Base-by-base conservation (phyloP, 805 yeast genomes). In the Lipomyces kockii region DNA sequence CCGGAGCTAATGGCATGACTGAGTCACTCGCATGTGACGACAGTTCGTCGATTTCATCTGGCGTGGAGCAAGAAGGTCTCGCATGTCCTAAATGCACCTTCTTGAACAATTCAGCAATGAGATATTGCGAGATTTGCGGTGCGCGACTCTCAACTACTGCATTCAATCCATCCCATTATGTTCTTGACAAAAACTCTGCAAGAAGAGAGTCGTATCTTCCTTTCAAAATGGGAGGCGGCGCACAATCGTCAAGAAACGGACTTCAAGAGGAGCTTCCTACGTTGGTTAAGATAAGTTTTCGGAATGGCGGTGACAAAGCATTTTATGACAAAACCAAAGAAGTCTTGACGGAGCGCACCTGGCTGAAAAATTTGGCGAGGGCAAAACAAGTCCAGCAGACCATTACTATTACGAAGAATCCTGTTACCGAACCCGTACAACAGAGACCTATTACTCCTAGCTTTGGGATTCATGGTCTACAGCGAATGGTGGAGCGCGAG, bases 101-200 rank as follows among this genome's bases (percentile, higher is more conserved):
- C 74, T 79, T 86, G 17, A 94, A 93, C 76, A 97, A 92, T 77
- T 89, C 92, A 0, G 85, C 89, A 2, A 80, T 94, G 82, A 78
- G 82, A 51, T 83, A 82, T 69, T 93, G 98, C 77, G 98, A 94
- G 77, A 84, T 94, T 74, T 94, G 98, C 79, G 97, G 97, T 0
- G 80, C 88, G 0, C 80, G 81, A 32, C 76, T 88, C 34, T 63
- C 68, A 2, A 72, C 81, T 20, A 74, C 51, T 57, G 74, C 68
- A 3, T 61, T 62, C 58, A 76, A 73, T 54, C 74, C 66, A 11
- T 32, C 66, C 9, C 64, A 63, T 20, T 63, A 63, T 22, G 12
- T 51, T 12, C 55, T 67, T 4, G 64, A 65, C 37, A 63, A 63
- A 27, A 39, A 22, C 35, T 49, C 51, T 20, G 61, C 34, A 4